Conservation (phyloP, 768 basidiomycete genomes). For the Tylopilus balloui region DNA sequence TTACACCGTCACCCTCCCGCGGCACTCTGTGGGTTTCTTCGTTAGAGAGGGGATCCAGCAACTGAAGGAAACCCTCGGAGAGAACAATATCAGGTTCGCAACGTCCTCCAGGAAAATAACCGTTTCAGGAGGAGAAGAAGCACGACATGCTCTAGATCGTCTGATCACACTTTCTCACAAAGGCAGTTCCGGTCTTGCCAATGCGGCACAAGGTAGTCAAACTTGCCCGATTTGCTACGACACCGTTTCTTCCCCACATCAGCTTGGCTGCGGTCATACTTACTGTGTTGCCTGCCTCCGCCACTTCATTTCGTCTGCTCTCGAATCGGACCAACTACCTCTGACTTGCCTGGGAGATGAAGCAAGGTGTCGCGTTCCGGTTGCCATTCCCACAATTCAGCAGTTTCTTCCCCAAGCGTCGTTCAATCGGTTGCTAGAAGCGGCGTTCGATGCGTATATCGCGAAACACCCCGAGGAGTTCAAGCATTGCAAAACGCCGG, state of each 20-base stretch:
- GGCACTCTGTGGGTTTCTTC: slow-evolving; percentile 45
- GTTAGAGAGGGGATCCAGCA: slow-evolving; percentile 45
- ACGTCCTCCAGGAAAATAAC: slow-evolving; percentile 40
- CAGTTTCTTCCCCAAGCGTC: slow-evolving; percentile 46
- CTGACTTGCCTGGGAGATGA: slow-evolving; percentile 63
- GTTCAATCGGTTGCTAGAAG: slow-evolving; percentile 51
- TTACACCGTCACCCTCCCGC: slow-evolving; percentile 36
- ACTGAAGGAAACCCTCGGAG: slow-evolving; percentile 50
- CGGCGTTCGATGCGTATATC: slow-evolving; percentile 55
- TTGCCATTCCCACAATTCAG: slow-evolving; percentile 51
- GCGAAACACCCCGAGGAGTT: slow-evolving; percentile 56
- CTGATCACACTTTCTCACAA: slow-evolving; percentile 41
- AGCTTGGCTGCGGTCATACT: slow-evolving; percentile 56
- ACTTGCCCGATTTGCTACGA: slow-evolving; percentile 56
- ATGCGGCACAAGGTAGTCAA: slow-evolving; percentile 6
- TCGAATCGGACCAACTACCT: slow-evolving; percentile 57
- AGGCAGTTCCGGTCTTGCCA: slow-evolving; percentile 4
- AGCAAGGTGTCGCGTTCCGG: slow-evolving; percentile 49
- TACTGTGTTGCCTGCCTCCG: slow-evolving; percentile 63
- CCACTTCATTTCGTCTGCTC: slow-evolving; percentile 52
- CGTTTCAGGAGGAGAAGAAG: slow-evolving; percentile 55
- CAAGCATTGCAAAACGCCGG: slow-evolving; percentile 72
- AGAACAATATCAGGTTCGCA: slow-evolving; percentile 48
- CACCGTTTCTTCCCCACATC: slow-evolving; percentile 38
- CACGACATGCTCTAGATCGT: slow-evolving; percentile 41